Base-by-base conservation (phyloP, 768 basidiomycete species). In the Lactarius quietus region DNA sequence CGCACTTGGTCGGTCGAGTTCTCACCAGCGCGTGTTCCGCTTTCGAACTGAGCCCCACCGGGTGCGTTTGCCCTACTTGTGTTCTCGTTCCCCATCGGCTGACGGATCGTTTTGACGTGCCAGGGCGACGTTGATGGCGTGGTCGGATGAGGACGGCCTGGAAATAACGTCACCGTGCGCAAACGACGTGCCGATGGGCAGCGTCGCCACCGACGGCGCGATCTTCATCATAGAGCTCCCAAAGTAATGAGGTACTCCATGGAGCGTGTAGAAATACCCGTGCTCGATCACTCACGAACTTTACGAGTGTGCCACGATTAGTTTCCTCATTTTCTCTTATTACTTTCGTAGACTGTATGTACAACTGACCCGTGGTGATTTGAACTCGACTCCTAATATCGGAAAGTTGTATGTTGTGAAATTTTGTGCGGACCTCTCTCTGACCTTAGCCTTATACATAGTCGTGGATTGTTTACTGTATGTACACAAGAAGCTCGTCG, bases 11-110 rank as follows among this genome's bases (percentile, higher is more conserved):
- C 41, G 63, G 63, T 14, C 66, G 66, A 14, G 66, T 67, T 17
- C 66, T 67, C 14, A 38, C 58, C 28, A 67, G 66, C 18, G 66
- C 66, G 3, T 67, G 66, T 52, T 9, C 54, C 26, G 66, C 66
- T 5, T 67, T 67, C 53, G 45, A 36, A 6, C 57, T 67, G 28
- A 20, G 56, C 23, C 3, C 59, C 3, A 45, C 31, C 9, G 53
- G 52, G 66, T 67, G 29, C 17, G 65, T 59, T 29, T 17, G n/a
- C 20, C 23, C 14, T 57, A 17, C 35, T 15, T 10, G 9, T 31
- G 18, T 28, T 39, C 39, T 31, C 1, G 20, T 15, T 9, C 28
- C 38, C 56, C 20, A 35, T 29, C 7, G 2, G 26, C 64, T 61
- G 38, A 61, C 31, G 4, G 26, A 26, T 15, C 23, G 18, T 33